Evolutionary conservation across 768 basidiomycete genomes (phyloP).

Genomic region (Cyathus striatus): DNA sequence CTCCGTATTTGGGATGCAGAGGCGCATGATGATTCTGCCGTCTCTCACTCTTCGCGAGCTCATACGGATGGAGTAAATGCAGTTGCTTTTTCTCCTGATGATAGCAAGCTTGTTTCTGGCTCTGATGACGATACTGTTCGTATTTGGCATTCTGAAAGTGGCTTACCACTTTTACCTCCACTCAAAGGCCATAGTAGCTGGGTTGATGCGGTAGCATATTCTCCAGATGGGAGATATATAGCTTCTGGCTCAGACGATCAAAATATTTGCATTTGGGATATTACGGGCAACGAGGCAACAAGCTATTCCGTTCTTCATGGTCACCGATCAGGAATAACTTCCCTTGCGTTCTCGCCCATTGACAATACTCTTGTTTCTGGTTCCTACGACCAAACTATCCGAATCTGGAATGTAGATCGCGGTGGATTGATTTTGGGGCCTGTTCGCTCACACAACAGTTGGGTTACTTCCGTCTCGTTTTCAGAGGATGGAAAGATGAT

Average conservation of each 20-base stretch:
- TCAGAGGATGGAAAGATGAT: slow-evolving; percentile 13
- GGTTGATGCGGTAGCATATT: slow-evolving; percentile 13
- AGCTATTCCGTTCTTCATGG: slow-evolving; percentile 9
- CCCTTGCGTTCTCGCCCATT: slow-evolving; percentile 16
- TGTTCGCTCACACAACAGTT: slow-evolving; percentile 9
- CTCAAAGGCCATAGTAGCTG: slow-evolving; percentile 10
- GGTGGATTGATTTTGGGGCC: slow-evolving; percentile 10
- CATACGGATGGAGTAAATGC: slow-evolving; percentile 8
- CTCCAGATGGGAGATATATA: slow-evolving; percentile 11
- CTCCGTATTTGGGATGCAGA: slow-evolving; percentile 12
- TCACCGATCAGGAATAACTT: slow-evolving; percentile 8
- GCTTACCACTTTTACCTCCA: slow-evolving; percentile 1
- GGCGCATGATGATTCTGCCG: slow-evolving; percentile 8
- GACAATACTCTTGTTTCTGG: slow-evolving; percentile 24
- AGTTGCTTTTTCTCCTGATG: slow-evolving; percentile 16
- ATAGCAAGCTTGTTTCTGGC: slow-evolving; percentile 10
- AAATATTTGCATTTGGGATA: slow-evolving; percentile 20
- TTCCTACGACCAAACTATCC: slow-evolving; percentile 29
- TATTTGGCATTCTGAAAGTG: slow-evolving; percentile 14
- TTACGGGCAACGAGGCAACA: slow-evolving; percentile 4
- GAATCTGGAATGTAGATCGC: slow-evolving; percentile 27
- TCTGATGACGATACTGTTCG: slow-evolving; percentile 11
- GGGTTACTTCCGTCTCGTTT: slow-evolving; percentile 11
- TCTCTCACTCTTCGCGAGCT: slow-evolving; percentile 7
- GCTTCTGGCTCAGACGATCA: slow-evolving; percentile 15